Evolutionary conservation across 139 green algal genomes (phyloP), one percentile per base, ranked within the genome.

Genomic region (Closterium sp.): DNA sequence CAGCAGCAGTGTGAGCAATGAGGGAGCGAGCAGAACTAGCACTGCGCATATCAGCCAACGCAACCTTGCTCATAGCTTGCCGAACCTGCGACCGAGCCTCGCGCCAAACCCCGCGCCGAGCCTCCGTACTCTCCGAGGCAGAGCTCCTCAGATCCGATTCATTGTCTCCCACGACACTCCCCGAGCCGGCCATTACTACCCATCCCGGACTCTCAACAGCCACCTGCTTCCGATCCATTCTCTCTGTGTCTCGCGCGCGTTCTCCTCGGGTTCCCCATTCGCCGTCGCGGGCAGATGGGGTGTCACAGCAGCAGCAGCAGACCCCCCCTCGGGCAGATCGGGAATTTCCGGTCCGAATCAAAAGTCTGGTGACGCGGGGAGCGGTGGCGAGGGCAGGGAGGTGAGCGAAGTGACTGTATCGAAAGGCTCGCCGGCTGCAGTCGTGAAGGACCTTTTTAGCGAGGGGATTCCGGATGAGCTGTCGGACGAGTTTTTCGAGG

Each of bases 401-500:
- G 55, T 76, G 0, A 19, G 16, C 12, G 55, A 28, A 28, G 55
- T 76, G 55, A 76, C 55, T 76, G 55, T 76, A 76, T 76, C 55
- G 55, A 76, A 76, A 76, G 55, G 25, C 16, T 16, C 55, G 55
- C 16, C 55, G 10, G 55, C 55, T 5, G 55, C 4, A 28, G 55
- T 76, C 55, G 1, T 16, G 43, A 16, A 76, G 1, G 55, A 76
- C 55, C 23, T 76, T 76, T 76, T 76, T 86, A 33, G 31, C 83
- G 83, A 86, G 7, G 83, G 30, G 83, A 33, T 86, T 7, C 30
- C n/a, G 7, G 83, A 33, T 32, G 83, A 86, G 25, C 33, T 86
- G 28, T 86, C 83, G n/a, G 88, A 87, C 88, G 33, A 32, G 32
- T 88, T 87, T 55, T 88, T 84, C 89, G 38, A 89, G 35, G 43